phyloP scores from a whole-genome alignment of 2,329 filamentous ascomycete species.

The Passalora sequoiae region DNA sequence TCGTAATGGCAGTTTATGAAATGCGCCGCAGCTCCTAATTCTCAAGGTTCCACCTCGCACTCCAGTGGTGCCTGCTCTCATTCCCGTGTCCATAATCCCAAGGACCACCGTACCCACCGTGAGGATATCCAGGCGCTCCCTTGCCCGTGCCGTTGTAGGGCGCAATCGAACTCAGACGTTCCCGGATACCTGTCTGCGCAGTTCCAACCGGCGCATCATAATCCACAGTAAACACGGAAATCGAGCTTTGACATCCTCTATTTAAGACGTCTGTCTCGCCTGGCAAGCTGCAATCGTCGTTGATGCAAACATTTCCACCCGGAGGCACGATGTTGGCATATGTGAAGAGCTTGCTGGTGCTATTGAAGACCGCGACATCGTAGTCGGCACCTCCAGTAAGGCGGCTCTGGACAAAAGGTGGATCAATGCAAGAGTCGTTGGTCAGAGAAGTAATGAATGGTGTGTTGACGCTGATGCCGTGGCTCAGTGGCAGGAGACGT shows the following conservation, averaged over 20 bases:
- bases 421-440: conserved; percentile 38
- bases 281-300: conserved; percentile 48
- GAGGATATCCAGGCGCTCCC: background rate
- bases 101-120: background rate
- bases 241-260: conserved; percentile 37
- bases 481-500: conserved; percentile 44
- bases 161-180: conserved; percentile 9
- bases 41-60: conserved; percentile 16
- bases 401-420: conserved; percentile 45
- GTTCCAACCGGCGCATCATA: conserved; percentile 44
- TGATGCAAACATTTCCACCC: conserved; percentile 41
- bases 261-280: conserved; percentile 48
- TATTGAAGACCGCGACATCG: conserved; percentile 44
- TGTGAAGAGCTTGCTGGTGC: conserved; percentile 42
- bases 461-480: conserved; percentile 49
- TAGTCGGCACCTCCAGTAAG: conserved; percentile 48
- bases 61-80: conserved; percentile 11
- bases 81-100: conserved; percentile 3
- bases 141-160: conserved; percentile 10
- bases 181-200: conserved; percentile 18
- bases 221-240: conserved; percentile 49
- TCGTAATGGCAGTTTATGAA: background rate
- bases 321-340: conserved; percentile 39
- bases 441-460: conserved; percentile 40
- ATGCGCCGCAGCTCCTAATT: too few relatives aligned